Evolutionary conservation across 495 filamentous ascomycete genomes (phyloP).

Genomic region (Rostrohypoxylon terebratum): DNA sequence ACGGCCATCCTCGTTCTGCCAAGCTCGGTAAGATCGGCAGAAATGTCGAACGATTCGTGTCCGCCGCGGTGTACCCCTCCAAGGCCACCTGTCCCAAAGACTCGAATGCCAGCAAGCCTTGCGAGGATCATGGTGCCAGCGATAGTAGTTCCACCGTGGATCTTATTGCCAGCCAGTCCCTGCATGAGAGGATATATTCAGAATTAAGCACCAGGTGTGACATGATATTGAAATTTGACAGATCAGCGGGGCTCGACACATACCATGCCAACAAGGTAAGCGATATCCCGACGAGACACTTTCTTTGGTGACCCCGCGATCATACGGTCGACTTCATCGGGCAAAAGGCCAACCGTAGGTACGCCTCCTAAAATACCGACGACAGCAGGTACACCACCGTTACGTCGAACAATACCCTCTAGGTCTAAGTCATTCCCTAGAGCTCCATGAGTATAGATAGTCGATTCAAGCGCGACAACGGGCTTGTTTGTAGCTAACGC

Average conservation of each 20-base stretch:
- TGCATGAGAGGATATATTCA: conserved; percentile 49
- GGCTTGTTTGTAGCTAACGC: conserved; percentile 78
- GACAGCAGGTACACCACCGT: conserved; percentile 92
- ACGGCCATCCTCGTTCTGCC: conserved; percentile 92
- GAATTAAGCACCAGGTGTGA: conserved; percentile 18
- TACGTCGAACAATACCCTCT: conserved; percentile 78
- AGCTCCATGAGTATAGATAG: conserved; percentile 81
- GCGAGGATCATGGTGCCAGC: conserved; percentile 93
- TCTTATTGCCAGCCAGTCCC: conserved; percentile 70
- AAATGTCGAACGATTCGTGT: conserved; percentile 89
- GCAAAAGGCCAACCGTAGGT: conserved; percentile 79
- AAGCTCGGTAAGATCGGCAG: conserved; percentile 93
- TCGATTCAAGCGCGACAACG: conserved; percentile 91
- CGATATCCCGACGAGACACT: conserved; percentile 85
- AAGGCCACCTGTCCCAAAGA: conserved; percentile 88
- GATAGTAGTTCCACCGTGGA: conserved; percentile 92
- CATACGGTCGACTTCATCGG: conserved; percentile 77
- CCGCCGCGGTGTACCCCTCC: conserved; percentile 95
- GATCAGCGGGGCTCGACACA: conserved; percentile 24
- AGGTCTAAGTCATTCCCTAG: conserved; percentile 85
- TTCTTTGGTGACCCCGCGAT: conserved; percentile 77
- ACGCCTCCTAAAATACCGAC: conserved; percentile 86
- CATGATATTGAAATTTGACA: conserved; percentile 1
- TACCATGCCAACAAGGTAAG: conserved; percentile 84
- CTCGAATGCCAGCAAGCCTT: conserved; percentile 85